Evolutionary conservation across 2,329 filamentous ascomycete species (phyloP), one percentile per base, ranked within the genome.

Genomic region (Fusarium nisikadoi): DNA sequence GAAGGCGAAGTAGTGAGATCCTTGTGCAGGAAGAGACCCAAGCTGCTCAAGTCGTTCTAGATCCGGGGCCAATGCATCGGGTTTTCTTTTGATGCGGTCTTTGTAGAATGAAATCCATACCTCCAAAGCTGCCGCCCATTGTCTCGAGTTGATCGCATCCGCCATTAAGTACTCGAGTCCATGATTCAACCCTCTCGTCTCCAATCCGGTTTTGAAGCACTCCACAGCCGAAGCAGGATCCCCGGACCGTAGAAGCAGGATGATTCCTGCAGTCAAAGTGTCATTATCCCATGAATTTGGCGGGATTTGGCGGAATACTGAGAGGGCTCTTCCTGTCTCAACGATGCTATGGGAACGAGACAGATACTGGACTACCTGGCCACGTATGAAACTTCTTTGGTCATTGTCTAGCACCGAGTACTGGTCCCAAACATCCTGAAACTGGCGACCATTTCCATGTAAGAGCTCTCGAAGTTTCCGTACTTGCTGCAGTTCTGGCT

Each of bases 131-230:
- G 73, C 58, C 4, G 78, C 47, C 84, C 84, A 86, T 7, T 80
- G 73, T 16, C 74, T 71, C 5, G 76, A 76, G 35, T 71, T 76
- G 38, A 89, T 79, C 5, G 81, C 81, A 49, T 83, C 78, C 12
- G 83, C 79, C 23, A 87, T 70, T 10, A 89, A 69, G 23, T 83
- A 76, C 47, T 87, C 85, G 11, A 88, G 73, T 4, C 84, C 85
- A 11, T 81, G 78, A 2, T 79, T 76, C 31, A 84, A 74, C 9
- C 78, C 75, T 17, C 72, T 74, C 23, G 70, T 65, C 9, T 80
- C 66, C 14, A 87, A 67, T 7, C 83, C 84, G 6, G 67, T 74
- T 42, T 77, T 79, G 70, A 86, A 86, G 25, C 83, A 72, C 5
- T 79, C 71, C 20, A 86, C 68, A 1, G 87, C 87, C 16, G 76